Conservation (phyloP, 371 early-diverging fungal species). For the Lichtheimia ramosa region DNA sequence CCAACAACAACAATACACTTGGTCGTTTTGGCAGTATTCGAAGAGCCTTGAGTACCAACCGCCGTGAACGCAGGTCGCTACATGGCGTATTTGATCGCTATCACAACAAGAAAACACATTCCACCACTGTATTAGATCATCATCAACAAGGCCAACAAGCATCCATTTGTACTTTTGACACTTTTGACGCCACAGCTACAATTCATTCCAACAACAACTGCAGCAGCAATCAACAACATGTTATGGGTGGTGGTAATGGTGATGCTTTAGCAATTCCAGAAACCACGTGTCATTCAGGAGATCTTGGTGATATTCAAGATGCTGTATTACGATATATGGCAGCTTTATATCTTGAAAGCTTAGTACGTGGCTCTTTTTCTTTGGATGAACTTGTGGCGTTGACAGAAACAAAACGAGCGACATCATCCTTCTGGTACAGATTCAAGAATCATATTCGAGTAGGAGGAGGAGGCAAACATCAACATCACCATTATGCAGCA, state of each 20-base stretch:
- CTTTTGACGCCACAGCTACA: neutral
- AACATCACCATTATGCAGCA: too few relatives aligned
- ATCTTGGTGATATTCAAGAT: constrained; percentile 70
- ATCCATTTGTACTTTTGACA: neutral
- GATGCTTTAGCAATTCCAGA: constrained; percentile 1
- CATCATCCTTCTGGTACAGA: constrained; percentile 62
- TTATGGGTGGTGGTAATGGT: too few relatives aligned
- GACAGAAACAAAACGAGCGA: constrained; percentile 42
- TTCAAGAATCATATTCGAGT: constrained; percentile 57
- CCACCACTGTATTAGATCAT: neutral
- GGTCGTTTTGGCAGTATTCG: constrained; percentile 9
- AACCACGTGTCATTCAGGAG: constrained; percentile 19
- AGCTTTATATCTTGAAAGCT: constrained; percentile 1
- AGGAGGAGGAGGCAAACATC: too few relatives aligned
- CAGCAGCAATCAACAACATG: neutral
- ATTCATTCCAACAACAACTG: neutral
- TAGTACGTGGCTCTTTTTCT: constrained; percentile 17
- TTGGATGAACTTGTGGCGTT: constrained; percentile 64
- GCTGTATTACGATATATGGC: constrained; percentile 67
- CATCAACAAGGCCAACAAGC: neutral
- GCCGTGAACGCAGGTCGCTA: constrained; percentile 8
- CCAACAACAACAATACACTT: neutral
- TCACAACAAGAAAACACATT: neutral
- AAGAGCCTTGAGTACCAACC: constrained; percentile 8
- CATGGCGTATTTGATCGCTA: constrained; percentile 12